Conservation (phyloP, 2,329 filamentous ascomycete species). For the Ophiostoma sp. region DNA sequence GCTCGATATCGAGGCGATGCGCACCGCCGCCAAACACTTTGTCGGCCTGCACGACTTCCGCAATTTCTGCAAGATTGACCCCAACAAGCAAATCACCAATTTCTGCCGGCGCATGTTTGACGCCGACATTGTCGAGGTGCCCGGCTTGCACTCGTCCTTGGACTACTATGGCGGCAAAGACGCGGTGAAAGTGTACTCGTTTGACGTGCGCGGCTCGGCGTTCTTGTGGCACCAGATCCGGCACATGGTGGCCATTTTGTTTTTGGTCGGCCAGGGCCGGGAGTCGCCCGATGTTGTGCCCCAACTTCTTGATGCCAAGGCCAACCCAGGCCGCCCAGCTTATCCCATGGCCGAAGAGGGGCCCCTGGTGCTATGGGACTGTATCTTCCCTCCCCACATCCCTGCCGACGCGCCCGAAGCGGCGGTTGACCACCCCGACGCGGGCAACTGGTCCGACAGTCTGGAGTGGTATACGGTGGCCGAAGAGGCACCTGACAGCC, state of each 20-base stretch:
- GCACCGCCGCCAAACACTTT: slow-evolving; percentile 73
- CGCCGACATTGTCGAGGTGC: slow-evolving; percentile 73
- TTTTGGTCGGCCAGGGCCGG: slow-evolving; percentile 84
- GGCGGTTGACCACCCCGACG: slow-evolving; percentile 30
- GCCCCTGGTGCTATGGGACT: slow-evolving; percentile 94
- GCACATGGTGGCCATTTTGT: slow-evolving; percentile 90
- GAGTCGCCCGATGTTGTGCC: slow-evolving; percentile 73
- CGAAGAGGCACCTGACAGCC: slow-evolving; percentile 56
- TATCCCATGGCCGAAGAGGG: slow-evolving; percentile 91
- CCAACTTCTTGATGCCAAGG: slow-evolving; percentile 70
- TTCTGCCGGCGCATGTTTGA: slow-evolving; percentile 78
- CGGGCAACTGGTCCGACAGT: slow-evolving; percentile 54
- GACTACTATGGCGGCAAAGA: slow-evolving; percentile 49
- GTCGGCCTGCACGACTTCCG: slow-evolving; percentile 90
- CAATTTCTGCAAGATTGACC: slow-evolving; percentile 94
- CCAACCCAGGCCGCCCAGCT: slow-evolving; percentile 72
- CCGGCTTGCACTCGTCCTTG: slow-evolving; percentile 53
- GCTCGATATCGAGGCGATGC: slow-evolving; percentile 87
- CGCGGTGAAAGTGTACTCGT: slow-evolving; percentile 73
- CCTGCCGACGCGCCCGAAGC: not conserved
- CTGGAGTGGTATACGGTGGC: slow-evolving; percentile 79
- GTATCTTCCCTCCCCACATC: slow-evolving; percentile 68
- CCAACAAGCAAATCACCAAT: slow-evolving; percentile 83
- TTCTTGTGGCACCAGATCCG: slow-evolving; percentile 99
- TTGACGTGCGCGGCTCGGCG: slow-evolving; percentile 84